Conservation (phyloP, 371 early-diverging fungal genomes). For the Rhizopus delemar region DNA sequence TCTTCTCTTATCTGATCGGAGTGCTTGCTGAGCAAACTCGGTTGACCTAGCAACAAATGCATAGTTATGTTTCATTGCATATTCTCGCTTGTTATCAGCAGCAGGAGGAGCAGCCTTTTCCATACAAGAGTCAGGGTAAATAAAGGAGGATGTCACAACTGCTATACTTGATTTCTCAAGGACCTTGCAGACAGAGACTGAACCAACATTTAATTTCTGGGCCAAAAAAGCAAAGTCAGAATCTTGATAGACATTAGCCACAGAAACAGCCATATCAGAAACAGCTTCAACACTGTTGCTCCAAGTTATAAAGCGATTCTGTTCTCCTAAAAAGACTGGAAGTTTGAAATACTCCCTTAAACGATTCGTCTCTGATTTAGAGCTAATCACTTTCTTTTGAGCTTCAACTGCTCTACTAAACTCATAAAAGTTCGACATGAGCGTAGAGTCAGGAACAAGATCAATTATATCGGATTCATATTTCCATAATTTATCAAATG, state of each 20-base stretch:
- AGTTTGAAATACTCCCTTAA: conserved; percentile 2
- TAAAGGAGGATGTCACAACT: conserved; percentile 57
- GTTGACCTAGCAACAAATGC: conserved; percentile 60
- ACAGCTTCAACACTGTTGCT: conserved; percentile 34
- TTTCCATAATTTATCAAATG: conserved; percentile 17
- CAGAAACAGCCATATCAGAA: conserved; percentile 23
- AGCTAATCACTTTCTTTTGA: conserved; percentile 14
- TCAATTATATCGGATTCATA: conserved; percentile 7
- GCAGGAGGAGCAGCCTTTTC: conserved; percentile 48
- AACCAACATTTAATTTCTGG: conserved; percentile 7
- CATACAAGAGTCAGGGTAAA: conserved; percentile 59
- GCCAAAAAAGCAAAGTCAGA: conserved; percentile 28
- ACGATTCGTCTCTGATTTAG: conserved; percentile 15
- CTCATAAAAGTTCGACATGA: conserved; percentile 32
- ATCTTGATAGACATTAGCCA: conserved; percentile 38
- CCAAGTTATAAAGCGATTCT: conserved; percentile 28
- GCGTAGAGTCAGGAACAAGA: conserved; percentile 10
- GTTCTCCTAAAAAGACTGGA: conserved; percentile 29
- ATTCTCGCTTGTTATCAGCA: conserved; percentile 60
- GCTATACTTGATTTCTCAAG: conserved; percentile 39
- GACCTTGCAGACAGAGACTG: conserved; percentile 15
- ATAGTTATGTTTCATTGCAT: conserved; percentile 58
- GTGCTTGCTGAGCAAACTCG: conserved; percentile 63
- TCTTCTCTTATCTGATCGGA: conserved; percentile 39
- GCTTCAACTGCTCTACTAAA: conserved; percentile 26